Conservation (phyloP, 2,329 filamentous ascomycete species). For the Fusarium falciforme region DNA sequence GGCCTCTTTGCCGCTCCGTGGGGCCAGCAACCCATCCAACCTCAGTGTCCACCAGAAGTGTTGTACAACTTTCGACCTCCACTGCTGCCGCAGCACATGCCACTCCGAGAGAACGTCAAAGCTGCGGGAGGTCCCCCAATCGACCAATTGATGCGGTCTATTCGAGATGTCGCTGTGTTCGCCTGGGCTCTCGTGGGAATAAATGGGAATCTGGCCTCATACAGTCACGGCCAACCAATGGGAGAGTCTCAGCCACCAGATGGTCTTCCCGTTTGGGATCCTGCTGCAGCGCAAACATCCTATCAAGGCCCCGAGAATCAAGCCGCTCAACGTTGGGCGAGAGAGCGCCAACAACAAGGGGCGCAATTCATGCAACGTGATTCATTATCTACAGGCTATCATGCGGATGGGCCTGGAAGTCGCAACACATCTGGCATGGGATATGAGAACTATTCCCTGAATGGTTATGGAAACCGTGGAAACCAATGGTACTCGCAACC, state of each 20-base stretch:
- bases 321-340: conserved; percentile 37
- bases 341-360: conserved; percentile 14
- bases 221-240: conserved; percentile 69
- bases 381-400: conserved; percentile 3
- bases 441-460: conserved; percentile 8
- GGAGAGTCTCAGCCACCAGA: conserved; percentile 70
- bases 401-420: background rate
- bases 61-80: conserved; percentile 43
- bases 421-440: background rate
- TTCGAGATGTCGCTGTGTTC: conserved; percentile 88
- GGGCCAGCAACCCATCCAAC: conserved; percentile 74
- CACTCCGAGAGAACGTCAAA: conserved; percentile 56
- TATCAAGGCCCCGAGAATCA: conserved; percentile 42
- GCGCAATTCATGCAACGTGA: conserved; percentile 1
- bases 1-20: conserved; percentile 85
- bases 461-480: conserved; percentile 9
- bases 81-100: conserved; percentile 58
- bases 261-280: conserved; percentile 45
- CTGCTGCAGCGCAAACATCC: conserved; percentile 21
- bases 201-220: conserved; percentile 77
- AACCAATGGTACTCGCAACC: conserved; percentile 21
- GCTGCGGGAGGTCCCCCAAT: conserved; percentile 64
- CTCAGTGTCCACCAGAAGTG: conserved; percentile 54
- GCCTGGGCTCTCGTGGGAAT: conserved; percentile 86
- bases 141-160: conserved; percentile 79